Evolutionary conservation across 805 yeast species (phyloP).

Genomic region (Millerozyma miso): DNA sequence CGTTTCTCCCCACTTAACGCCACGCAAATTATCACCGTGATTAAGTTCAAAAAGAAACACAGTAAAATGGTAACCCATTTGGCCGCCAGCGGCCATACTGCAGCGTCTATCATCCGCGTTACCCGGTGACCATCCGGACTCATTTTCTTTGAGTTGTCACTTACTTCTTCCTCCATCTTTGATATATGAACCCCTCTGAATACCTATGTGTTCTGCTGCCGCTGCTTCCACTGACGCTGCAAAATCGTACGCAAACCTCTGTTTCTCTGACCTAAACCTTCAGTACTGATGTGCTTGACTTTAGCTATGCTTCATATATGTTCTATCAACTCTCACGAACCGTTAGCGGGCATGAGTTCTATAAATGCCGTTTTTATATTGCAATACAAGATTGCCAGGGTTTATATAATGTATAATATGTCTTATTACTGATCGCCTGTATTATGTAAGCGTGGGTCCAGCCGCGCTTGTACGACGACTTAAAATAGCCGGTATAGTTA

Average conservation of each 20-base stretch:
- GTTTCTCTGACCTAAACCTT: no score
- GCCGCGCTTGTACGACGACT: background rate
- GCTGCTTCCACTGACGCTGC: no score
- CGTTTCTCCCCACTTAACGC: background rate
- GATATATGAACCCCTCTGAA: no score
- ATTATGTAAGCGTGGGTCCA: background rate
- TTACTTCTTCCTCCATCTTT: background rate
- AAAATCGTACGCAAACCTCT: no score
- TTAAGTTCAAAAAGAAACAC: background rate
- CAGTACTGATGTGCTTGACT: no score
- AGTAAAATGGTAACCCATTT: background rate
- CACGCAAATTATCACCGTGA: background rate
- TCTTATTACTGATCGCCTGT: background rate
- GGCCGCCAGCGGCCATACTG: background rate
- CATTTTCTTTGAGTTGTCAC: background rate
- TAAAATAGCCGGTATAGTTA: no score
- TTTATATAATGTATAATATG: background rate
- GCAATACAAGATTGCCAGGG: no score
- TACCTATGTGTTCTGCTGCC: no score
- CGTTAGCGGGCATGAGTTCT: no score
- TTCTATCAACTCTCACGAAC: no score
- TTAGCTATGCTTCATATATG: no score
- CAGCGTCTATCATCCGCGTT: background rate
- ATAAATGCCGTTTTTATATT: no score
- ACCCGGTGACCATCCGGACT: background rate